A percentile compares a stretch with the other conserved stretches of the same genome.
Evolutionary conservation across 2,329 filamentous ascomycete genomes (phyloP).

Genomic region (Xylaria sp.): DNA sequence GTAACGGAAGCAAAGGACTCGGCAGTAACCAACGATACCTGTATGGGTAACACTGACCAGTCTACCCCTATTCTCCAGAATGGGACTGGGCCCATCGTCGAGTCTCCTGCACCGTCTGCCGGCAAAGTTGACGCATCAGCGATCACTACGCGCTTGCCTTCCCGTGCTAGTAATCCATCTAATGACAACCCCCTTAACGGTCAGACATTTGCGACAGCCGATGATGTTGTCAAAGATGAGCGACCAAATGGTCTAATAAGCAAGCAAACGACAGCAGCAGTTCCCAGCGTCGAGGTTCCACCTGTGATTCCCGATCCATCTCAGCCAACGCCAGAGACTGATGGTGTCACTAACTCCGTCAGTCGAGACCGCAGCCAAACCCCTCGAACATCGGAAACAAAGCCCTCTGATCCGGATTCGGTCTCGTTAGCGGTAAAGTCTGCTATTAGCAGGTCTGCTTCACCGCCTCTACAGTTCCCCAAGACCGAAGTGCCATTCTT

Average conservation of each 20-base stretch:
- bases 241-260: background rate
- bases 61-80: background rate
- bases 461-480: conserved; percentile 36
- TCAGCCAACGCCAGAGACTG: conserved; percentile 39
- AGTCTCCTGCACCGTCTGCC: background rate
- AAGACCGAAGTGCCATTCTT: conserved; percentile 76
- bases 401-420: conserved; percentile 45
- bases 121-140: background rate
- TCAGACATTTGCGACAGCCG: conserved; percentile 14
- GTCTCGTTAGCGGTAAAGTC: conserved; percentile 36
- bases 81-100: background rate
- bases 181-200: conserved; percentile 15
- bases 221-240: conserved; percentile 22
- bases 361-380: conserved; percentile 45
- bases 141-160: background rate
- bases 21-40: background rate
- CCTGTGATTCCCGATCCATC: conserved; percentile 27
- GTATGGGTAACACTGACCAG: background rate
- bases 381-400: conserved; percentile 46
- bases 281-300: conserved; percentile 28
- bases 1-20: conserved; percentile 32
- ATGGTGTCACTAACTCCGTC: conserved; percentile 38
- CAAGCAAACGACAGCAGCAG: conserved; percentile 4
- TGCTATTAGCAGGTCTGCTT: conserved; percentile 33
- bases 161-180: no score